These are phyloP conservation scores for Arthrinium phaeospermum DNA, from an alignment of 2,329 filamentous ascomycete genomes.

Conservation along the genomic window DNA sequence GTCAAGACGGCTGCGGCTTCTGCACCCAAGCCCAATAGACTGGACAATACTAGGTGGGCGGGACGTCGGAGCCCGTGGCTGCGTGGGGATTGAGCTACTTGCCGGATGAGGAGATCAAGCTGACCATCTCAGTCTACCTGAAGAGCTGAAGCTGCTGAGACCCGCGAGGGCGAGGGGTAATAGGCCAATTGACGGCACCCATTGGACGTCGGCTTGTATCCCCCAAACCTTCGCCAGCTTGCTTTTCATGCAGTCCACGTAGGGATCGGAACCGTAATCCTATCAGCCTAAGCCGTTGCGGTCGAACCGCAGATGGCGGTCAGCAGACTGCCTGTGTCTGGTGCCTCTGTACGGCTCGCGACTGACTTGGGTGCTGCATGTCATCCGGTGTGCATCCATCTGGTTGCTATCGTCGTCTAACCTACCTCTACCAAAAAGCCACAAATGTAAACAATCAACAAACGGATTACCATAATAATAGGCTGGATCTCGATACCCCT, in stretches of 20 bases:
- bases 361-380: conserved; percentile 8
- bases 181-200: not conserved
- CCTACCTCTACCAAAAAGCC: not conserved
- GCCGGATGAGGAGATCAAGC: conserved; percentile 13
- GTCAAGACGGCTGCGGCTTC: not conserved
- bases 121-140: not conserved
- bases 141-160: conserved; percentile 18
- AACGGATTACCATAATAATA: not conserved
- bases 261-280: conserved; percentile 1
- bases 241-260: conserved; percentile 18
- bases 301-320: conserved; percentile 18
- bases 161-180: conserved; percentile 15
- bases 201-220: conserved; percentile 1
- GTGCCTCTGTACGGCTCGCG: not conserved
- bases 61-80: not conserved
- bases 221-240: conserved; percentile 7
- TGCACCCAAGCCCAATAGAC: not conserved
- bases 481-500: conserved; percentile 13
- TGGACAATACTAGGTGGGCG: not conserved
- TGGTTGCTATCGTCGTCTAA: not conserved
- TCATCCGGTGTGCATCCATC: conserved; percentile 9
- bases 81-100: conserved; percentile 7
- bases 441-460: conserved; percentile 19
- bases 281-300: not conserved
- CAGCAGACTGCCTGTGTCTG: not conserved